Conservation (phyloP, 2,329 filamentous ascomycete genomes). For the Clonostachys solani region DNA sequence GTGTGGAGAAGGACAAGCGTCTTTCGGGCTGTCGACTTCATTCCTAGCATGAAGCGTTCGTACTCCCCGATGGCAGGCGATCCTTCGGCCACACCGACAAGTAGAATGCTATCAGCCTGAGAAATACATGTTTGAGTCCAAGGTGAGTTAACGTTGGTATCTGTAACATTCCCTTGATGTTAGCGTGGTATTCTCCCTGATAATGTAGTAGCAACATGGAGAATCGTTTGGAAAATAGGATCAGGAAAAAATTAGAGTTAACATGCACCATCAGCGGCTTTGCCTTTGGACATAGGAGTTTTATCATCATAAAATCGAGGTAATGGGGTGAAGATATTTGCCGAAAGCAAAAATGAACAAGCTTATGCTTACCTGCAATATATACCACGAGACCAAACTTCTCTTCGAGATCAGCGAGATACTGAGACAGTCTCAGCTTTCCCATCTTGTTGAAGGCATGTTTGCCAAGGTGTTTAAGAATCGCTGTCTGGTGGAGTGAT, state of each 20-base stretch:
- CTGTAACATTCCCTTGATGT: constrained; percentile 32
- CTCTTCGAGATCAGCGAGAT: constrained; percentile 93
- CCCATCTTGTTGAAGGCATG: constrained; percentile 98
- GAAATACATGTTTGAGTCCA: constrained; percentile 99
- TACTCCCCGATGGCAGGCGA: constrained; percentile 93
- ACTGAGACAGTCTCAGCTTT: constrained; percentile 91
- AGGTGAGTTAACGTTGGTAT: constrained; percentile 93
- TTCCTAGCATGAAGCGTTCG: constrained; percentile 90
- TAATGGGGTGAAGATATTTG: neutral
- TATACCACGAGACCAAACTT: constrained; percentile 96
- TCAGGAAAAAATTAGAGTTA: constrained; percentile 71
- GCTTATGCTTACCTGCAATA: constrained; percentile 61
- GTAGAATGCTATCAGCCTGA: constrained; percentile 91
- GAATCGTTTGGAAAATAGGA: neutral
- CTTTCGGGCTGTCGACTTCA: constrained; percentile 95
- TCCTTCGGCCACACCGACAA: constrained; percentile 86
- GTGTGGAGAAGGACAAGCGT: constrained; percentile 85
- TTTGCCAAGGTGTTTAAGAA: constrained; percentile 89
- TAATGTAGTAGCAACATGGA: too few relatives aligned
- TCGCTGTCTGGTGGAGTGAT: constrained; percentile 87
- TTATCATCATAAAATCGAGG: constrained; percentile 44
- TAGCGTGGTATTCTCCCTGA: too few relatives aligned
- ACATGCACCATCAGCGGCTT: constrained; percentile 49
- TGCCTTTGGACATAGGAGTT: constrained; percentile 41
- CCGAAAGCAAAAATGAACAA: neutral